Evolutionary conservation across 1,284 basidiomycete genomes (phyloP), one percentile per base, ranked within the genome.

Genomic region (Melampsora americana): DNA sequence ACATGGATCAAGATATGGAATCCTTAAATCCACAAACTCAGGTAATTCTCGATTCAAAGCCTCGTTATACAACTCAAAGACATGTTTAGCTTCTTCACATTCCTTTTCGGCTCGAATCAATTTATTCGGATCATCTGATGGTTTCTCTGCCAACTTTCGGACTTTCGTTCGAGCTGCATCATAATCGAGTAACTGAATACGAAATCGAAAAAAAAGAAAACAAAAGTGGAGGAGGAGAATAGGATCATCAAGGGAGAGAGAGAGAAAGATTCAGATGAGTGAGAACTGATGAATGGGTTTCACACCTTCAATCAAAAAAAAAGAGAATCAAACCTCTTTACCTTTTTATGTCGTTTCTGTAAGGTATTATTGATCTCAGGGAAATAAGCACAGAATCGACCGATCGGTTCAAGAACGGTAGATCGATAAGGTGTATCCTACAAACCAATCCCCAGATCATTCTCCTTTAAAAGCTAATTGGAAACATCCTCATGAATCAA

Each of bases 1-100:
- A 79, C 92, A 94, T 0, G 96, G 96, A 83, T 99, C 95, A 78
- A 99, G 92, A 86, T 93, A 99, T 7, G 96, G 95, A 59, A 99
- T 90, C 48, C 96, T 90, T 30, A 98, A 88, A 80, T 98, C 94
- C 65, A 99, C 88, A 35, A 99, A 85, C 80, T 95, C 89, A 0
- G 96, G 96, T 7, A 99, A 86, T 81, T 99, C 96, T 35, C 86
- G 83, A 80, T 95, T 90, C 79, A 98, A 88, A 81, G 97, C 94
- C 42, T 92, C 89, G 82, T 99, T 97, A 78, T 99, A 86, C 80
- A 92, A 84, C 79, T 96, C 92, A 83, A 96, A 99, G 75, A 98
- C 89, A 81, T 95, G 90, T 81, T 92, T 92, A 12, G 92, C 87
- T 79, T 97, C 93, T 81, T 98, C 95, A 82, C 93, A 87, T 82